phyloP scores from a whole-genome alignment of 192 early-diverging fungal species.

The Spizellomyces punctatus region DNA sequence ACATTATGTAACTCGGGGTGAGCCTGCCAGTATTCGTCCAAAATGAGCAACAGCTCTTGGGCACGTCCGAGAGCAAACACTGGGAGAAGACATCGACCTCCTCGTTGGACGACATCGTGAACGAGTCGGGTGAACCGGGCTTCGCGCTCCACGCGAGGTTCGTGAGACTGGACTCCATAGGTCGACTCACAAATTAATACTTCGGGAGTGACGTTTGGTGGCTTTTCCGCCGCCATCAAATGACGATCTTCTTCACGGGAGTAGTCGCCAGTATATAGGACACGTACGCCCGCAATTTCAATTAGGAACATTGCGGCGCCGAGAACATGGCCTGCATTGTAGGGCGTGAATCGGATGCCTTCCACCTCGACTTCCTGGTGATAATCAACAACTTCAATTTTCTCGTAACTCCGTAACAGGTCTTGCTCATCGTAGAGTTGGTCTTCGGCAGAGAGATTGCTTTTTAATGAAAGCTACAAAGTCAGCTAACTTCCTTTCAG shows the following conservation, averaged over 20 bases:
- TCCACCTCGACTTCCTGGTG: slow-evolving; percentile 96
- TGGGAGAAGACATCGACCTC: slow-evolving; percentile 93
- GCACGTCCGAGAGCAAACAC: slow-evolving; percentile 97
- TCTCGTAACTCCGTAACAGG: slow-evolving; percentile 75
- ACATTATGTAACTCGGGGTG: slow-evolving; percentile 81
- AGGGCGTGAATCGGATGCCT: slow-evolving; percentile 85
- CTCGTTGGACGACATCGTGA: slow-evolving; percentile 55
- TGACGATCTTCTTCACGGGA: slow-evolving; percentile 99
- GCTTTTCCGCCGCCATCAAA: slow-evolving; percentile 93
- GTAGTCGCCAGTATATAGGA: slow-evolving; percentile 98
- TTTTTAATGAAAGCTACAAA: slow-evolving; percentile 29
- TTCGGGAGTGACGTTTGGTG: slow-evolving; percentile 76
- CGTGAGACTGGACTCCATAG: slow-evolving; percentile 95
- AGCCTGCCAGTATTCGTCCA: slow-evolving; percentile 95
- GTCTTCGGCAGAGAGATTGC: slow-evolving; percentile 69
- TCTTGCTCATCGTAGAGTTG: slow-evolving; percentile 91
- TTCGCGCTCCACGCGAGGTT: slow-evolving; percentile 92
- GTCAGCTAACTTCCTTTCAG: neutral
- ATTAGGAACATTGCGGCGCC: slow-evolving; percentile 95
- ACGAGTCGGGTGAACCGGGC: slow-evolving; percentile 78
- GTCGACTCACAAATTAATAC: slow-evolving; percentile 96
- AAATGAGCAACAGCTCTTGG: slow-evolving; percentile 93
- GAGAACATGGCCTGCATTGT: slow-evolving; percentile 91
- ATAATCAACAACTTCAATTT: slow-evolving; percentile 94
- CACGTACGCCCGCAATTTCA: slow-evolving; percentile 75